Conservation (phyloP, 352 stramenopile genomes). For the Globisporangium cylindrosporum region DNA sequence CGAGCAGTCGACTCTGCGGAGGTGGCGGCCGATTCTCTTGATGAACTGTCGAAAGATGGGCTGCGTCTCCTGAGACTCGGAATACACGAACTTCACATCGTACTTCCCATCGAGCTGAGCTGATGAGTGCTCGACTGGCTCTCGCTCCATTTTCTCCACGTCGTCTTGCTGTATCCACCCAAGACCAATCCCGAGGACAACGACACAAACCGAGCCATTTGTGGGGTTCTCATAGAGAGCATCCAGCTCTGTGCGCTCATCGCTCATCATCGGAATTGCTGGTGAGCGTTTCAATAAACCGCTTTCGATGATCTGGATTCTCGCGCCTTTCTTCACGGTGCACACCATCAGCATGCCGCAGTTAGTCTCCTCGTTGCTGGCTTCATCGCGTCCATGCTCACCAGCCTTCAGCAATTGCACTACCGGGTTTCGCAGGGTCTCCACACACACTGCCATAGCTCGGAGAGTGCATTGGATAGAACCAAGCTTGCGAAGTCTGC, state of each 20-base stretch:
- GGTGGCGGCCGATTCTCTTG: not conserved
- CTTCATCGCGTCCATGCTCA: not conserved
- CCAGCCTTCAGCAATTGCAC: not conserved
- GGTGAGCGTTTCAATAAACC: not conserved
- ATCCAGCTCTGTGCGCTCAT: not conserved
- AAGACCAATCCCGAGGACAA: conserved; percentile 2
- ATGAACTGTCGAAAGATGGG: not conserved
- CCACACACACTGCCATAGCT: not conserved
- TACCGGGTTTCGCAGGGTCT: not conserved
- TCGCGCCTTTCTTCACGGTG: not conserved
- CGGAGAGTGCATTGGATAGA: not conserved
- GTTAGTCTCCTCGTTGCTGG: not conserved
- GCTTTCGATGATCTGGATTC: not conserved
- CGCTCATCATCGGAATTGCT: not conserved
- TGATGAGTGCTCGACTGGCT: not conserved
- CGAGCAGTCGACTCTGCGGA: not conserved
- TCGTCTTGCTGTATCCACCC: not conserved
- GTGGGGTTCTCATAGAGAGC: not conserved
- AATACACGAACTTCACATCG: conserved; percentile 1
- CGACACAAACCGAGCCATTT: conserved; percentile 1
- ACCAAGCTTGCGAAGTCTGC: not conserved
- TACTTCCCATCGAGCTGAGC: not conserved
- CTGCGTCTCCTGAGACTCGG: not conserved
- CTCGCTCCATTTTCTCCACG: not conserved
- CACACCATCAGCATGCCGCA: not conserved